Base-by-base conservation (phyloP, 805 yeast species). In the Kodamaea laetipori region DNA sequence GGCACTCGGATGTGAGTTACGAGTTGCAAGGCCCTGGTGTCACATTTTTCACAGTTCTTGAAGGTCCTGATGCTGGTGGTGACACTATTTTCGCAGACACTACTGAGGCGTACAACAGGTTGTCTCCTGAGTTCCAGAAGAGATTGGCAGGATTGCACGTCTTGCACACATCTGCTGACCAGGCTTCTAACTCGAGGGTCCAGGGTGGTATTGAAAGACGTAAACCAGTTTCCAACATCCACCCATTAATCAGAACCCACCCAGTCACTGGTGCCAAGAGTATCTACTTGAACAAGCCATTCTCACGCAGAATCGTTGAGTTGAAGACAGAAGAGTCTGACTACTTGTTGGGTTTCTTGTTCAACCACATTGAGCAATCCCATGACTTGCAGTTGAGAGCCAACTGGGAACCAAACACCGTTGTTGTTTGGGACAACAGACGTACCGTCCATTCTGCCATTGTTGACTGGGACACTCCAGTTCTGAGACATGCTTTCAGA, bases 31-130 rank as follows among this genome's bases (percentile, higher is more conserved):
- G 66, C 6, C 63, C 67, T 5, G 69, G 67, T 16, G 48, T 58
- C 16, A 64, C 69, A 1, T 61, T 66, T 37, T 65, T 66, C 47
- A 51, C 66, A 3, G 67, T 64, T 4, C 53, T 64, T 25, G 67
- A 66, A 38, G 67, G 69, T 2, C 70, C 71, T 16, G 69, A 61
- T 10, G 50, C 67, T 6, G 73, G 73, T 35, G 71, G 71, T 26
- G 71, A 66, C 44, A 66, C 71, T 16, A 54, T 66, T 37, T 66
- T 66, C 41, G 70, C 69, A 9, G 63, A 66, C 53, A 57, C 64
- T 12, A 62, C 56, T n/a, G 70, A 66, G 45, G 71, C 69, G 3
- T 64, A 64, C 55, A 57, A 61, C 36, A 45, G 71, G 41, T 55
- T 65, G 38, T 64, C 69, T 17, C 69, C 69, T n/a, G 63, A 56